Base-by-base conservation (phyloP, 208 protist species). In the Naegleria fowleri region DNA sequence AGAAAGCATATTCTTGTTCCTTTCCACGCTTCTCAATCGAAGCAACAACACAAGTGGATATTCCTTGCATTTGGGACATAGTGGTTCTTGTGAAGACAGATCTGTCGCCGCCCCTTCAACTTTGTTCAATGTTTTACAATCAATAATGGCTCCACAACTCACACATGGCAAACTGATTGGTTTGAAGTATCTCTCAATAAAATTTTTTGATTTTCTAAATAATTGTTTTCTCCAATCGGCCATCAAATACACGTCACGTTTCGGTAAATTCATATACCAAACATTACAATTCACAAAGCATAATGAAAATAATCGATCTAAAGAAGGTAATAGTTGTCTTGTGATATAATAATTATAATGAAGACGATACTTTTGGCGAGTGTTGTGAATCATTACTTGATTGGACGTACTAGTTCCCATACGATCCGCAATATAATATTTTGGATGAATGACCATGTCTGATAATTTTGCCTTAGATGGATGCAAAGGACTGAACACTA, bases 261-360 rank as follows among this genome's bases (percentile, higher is more conserved):
- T 89, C 59, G 86, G 48, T 40, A 89, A 41, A 15, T 52, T n/a
- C 13, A 6, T 19, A 40, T 67, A 89, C 86, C 86, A 89, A 41
- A 7, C 5, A 39, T 67, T 58, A 55, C 39, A 39, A 89, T 89
- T 40, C 16, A 83, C 91, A 90, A 91, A 91, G n/a, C 58, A 36
- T 29, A 92, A 83, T 0, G 40, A 58, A 52, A 97, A 94, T 52
- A 96, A 84, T 38, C 96, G 88, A 16, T 93, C 93, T 5, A 98
- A 91, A 9, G 95, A 88, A 0, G 96, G 96, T 3, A 97, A 48
- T 39, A 98, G 96, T 75, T 97, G 96, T 90, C 96, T 96, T 16
- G 75, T 94, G 40, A 98, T 97, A 92, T 98, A 98, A 92, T 98
- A 98, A n/a, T 40, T 41, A 11, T 52, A 89, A 90, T 97, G 90